These are phyloP conservation scores for Porphyridium purpureum DNA, from an alignment of 23 red algal genomes.

Conservation along the genomic window DNA sequence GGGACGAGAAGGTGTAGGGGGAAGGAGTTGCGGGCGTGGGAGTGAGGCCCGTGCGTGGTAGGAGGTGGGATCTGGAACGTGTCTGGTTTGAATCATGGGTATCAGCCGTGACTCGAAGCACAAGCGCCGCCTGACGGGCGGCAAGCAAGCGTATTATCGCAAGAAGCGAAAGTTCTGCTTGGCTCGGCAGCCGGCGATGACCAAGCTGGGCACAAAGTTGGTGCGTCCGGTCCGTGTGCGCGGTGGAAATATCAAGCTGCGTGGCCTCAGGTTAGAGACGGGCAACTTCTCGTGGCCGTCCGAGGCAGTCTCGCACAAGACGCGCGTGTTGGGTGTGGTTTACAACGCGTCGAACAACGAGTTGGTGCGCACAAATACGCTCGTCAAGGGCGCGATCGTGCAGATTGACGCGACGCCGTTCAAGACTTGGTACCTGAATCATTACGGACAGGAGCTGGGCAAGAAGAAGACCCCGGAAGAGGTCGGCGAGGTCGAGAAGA, in stretches of 20 bases:
- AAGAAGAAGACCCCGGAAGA: slow-evolving; percentile 81
- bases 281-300: slow-evolving; percentile 93
- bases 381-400: slow-evolving; percentile 91
- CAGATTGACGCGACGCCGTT: slow-evolving; percentile 94
- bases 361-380: slow-evolving; percentile 94
- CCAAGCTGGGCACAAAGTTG: slow-evolving; percentile 76
- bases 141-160: slow-evolving; percentile 50
- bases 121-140: slow-evolving; percentile 95
- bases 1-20: not conserved
- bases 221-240: slow-evolving; percentile 89
- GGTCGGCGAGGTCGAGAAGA: slow-evolving; percentile 37
- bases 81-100: slow-evolving; percentile 19
- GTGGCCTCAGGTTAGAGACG: slow-evolving; percentile 74
- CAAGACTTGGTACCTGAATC: slow-evolving; percentile 67
- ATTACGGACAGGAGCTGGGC: slow-evolving; percentile 90
- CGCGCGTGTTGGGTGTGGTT: slow-evolving; percentile 73
- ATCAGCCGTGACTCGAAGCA: slow-evolving; percentile 81
- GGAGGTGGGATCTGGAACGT: not conserved
- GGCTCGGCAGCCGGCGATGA: slow-evolving; percentile 79
- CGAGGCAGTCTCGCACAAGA: slow-evolving; percentile 59
- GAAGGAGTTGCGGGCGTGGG: not conserved
- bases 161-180: slow-evolving; percentile 98
- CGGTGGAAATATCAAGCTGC: slow-evolving; percentile 86
- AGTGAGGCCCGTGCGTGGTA: not conserved
- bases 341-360: slow-evolving; percentile 99